phyloP scores from a whole-genome alignment of 202 grass and related monocot genomes.

The Saccharum hybrid region DNA sequence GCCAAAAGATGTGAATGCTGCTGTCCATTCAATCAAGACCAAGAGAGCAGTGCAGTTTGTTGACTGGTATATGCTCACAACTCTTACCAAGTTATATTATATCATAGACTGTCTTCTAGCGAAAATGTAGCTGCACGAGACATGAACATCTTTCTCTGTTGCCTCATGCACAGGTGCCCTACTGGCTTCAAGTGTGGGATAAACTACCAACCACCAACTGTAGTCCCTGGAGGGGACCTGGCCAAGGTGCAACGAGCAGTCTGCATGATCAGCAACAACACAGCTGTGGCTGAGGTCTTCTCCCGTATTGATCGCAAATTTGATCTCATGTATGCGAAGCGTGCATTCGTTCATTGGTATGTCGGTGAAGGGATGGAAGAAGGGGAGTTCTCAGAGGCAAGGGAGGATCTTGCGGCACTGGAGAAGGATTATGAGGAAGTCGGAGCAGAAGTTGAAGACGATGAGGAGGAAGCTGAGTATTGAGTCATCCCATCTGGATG shows the following conservation, averaged over 20 bases:
- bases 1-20: conserved; percentile 81
- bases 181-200: conserved; percentile 91
- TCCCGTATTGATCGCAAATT: conserved; percentile 79
- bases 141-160: conserved; percentile 38
- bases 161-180: conserved; percentile 61
- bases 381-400: conserved; percentile 82
- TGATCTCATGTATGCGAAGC: conserved; percentile 82
- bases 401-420: conserved; percentile 78
- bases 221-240: conserved; percentile 74
- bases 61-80: conserved; percentile 58
- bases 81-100: conserved; percentile 11
- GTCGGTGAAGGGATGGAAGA: conserved; percentile 90
- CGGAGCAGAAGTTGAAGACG: conserved; percentile 58
- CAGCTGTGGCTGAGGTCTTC: conserved; percentile 78
- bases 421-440: conserved; percentile 88
- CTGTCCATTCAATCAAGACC: conserved; percentile 72
- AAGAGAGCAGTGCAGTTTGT: conserved; percentile 78
- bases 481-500: conserved; percentile 35
- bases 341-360: conserved; percentile 84
- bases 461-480: conserved; percentile 63
- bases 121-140: conserved; percentile 1
- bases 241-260: conserved; percentile 75
- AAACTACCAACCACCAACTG: conserved; percentile 81
- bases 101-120: neutral
- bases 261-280: conserved; percentile 95